Percentiles rank a stretch among this genome's conserved stretches.
phyloP scores from a whole-genome alignment of 2,329 filamentous ascomycete genomes.

The Venturia carpophila region DNA sequence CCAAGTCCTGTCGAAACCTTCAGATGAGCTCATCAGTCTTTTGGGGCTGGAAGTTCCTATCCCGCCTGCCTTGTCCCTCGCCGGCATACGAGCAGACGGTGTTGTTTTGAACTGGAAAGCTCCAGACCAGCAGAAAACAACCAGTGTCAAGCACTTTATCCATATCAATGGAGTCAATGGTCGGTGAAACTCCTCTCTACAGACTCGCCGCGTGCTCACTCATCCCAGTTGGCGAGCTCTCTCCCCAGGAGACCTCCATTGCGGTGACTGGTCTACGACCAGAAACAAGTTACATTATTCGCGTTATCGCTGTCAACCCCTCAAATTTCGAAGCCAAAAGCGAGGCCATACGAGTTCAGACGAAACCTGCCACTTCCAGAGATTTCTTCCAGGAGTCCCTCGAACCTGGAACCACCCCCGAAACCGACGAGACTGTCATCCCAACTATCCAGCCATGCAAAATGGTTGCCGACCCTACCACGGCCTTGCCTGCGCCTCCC shows the following conservation, averaged over 20 bases:
- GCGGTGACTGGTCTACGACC: constrained; percentile 83
- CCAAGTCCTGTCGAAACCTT: constrained; percentile 82
- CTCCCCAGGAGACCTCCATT: constrained; percentile 74
- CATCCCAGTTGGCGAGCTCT: constrained; percentile 69
- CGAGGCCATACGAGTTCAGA: constrained; percentile 73
- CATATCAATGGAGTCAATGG: constrained; percentile 90
- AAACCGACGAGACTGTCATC: constrained; percentile 33
- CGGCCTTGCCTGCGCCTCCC: constrained; percentile 53
- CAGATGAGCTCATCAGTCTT: constrained; percentile 82
- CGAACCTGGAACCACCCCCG: constrained; percentile 35
- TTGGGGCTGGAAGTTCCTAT: constrained; percentile 91
- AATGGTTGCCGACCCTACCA: constrained; percentile 51
- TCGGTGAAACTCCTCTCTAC: constrained; percentile 36
- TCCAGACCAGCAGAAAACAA: constrained; percentile 51
- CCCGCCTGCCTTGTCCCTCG: constrained; percentile 79
- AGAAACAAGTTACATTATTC: constrained; percentile 84
- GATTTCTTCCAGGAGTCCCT: constrained; percentile 43
- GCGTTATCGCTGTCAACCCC: constrained; percentile 82
- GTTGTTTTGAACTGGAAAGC: constrained; percentile 88
- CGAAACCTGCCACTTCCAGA: constrained; percentile 40
- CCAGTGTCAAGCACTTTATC: constrained; percentile 80
- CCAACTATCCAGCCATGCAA: constrained; percentile 47
- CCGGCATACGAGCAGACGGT: constrained; percentile 78
- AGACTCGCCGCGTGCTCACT: constrained; percentile 7
- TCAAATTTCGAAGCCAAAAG: constrained; percentile 92